A percentile compares a stretch with the other conserved stretches of the same genome.
Evolutionary conservation across 345 rosid genomes (phyloP).

Genomic region (Ceriops decandra): DNA sequence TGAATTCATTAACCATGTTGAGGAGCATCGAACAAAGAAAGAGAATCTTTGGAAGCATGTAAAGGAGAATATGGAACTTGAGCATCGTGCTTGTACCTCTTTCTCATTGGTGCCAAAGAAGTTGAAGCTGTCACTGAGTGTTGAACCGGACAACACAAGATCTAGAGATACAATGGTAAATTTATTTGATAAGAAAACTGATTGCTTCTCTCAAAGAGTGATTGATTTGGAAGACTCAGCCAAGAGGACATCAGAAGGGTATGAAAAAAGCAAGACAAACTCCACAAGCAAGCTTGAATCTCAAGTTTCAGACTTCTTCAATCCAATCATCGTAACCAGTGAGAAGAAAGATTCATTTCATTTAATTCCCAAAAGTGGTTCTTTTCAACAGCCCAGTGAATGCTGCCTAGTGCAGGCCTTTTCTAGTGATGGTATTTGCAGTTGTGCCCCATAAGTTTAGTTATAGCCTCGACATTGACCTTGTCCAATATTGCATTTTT

Average conservation of each 20-base stretch:
- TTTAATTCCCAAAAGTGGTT: constrained; percentile 18
- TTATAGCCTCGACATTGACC: constrained; percentile 4
- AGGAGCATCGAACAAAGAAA: constrained; percentile 18
- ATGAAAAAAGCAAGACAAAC: constrained; percentile 3
- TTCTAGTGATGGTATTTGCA: constrained; percentile 25
- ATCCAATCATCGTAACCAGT: constrained; percentile 18
- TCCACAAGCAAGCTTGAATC: constrained; percentile 16
- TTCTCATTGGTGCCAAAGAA: constrained; percentile 20
- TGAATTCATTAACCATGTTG: constrained; percentile 20
- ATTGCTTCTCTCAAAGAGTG: constrained; percentile 15
- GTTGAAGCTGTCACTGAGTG: constrained; percentile 40
- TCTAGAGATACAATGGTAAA: constrained; percentile 8
- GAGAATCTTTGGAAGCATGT: constrained; percentile 13
- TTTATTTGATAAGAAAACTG: constrained; percentile 17
- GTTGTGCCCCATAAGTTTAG: background rate
- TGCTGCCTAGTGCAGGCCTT: constrained; percentile 17
- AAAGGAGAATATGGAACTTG: background rate
- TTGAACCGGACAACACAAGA: constrained; percentile 22
- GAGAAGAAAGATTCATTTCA: constrained; percentile 17
- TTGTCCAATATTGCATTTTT: background rate
- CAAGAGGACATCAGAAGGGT: constrained; percentile 11
- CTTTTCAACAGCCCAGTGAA: constrained; percentile 15
- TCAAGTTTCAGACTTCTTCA: constrained; percentile 15
- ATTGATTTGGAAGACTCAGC: constrained; percentile 36
- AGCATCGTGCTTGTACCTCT: background rate